Evolutionary conservation across 2,329 filamentous ascomycete genomes (phyloP), one percentile per base, ranked within the genome.

Genomic region (Beauveria brongniartii): DNA sequence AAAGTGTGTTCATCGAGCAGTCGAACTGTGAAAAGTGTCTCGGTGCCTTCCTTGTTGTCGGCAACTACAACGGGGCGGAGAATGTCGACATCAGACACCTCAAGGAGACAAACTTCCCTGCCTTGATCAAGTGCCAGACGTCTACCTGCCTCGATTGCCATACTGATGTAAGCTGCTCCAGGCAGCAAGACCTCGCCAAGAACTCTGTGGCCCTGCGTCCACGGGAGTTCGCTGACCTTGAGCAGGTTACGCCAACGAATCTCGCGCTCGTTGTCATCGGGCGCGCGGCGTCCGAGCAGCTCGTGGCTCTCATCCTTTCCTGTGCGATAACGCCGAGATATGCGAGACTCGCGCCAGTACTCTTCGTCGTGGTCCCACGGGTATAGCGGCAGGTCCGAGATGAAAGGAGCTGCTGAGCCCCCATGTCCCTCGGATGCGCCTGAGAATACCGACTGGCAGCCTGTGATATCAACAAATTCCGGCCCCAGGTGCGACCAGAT

Each of bases 161-260:
- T 75, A 9, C 70, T 67, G 1, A 79, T 57, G 64, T 78, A 80
- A 0, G 70, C 77, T 0, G 78, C 73, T 1, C 66, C 74, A 0
- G 80, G 79, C 53, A 79, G 78, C 6, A 82, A 67, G 10, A 73
- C 67, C 37, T 77, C 67, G 22, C 77, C 80, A 63, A 84, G 81
- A 65, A 85, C 77, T 59, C 72, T 71, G 70, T 86, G 83, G 64
- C 84, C 78, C 37, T 79, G 73, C 10, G 84, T 71, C 73, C 85
- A 86, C 3, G 84, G 78, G 0, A 80, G 67, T 62, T 81, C 78
- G 24, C 77, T 74, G 2, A 77, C 62, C 7, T 74, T 73, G 41
- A 81, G 66, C 34, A 81, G 73, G 63, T 80, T 79, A 54, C 77
- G 70, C 79, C 79, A 81, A 1, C 71, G 75, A 1, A 68, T 67